Percentiles rank a stretch among this genome's conserved stretches.
Evolutionary conservation across 2,329 filamentous ascomycete genomes (phyloP).

Genomic region (Fusarium drepaniforme): DNA sequence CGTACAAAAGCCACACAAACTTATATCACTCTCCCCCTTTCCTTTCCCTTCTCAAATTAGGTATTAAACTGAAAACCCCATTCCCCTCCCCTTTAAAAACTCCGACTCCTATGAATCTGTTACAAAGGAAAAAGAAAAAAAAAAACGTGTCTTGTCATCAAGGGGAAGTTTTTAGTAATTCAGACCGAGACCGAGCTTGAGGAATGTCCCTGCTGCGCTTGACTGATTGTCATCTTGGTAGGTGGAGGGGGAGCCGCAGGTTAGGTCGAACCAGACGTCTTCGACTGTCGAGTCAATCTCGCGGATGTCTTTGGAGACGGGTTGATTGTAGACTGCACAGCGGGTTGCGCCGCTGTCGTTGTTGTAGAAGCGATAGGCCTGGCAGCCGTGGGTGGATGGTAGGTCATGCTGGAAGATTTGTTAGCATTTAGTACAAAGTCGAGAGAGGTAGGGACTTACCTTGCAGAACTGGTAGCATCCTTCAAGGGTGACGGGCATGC

Average conservation of each 20-base stretch:
- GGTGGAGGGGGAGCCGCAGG: conserved; percentile 50
- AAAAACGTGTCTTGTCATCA: conserved; percentile 10
- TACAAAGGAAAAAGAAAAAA: conserved; percentile 27
- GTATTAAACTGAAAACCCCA: conserved; percentile 22
- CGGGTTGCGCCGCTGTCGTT: conserved; percentile 47
- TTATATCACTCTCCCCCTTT: conserved; percentile 11
- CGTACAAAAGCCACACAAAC: conserved; percentile 5
- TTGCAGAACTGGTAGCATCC: conserved; percentile 58
- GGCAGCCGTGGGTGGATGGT: conserved; percentile 48
- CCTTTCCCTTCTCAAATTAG: conserved; percentile 23
- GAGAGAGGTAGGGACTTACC: conserved; percentile 39
- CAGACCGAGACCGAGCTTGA: conserved; percentile 15
- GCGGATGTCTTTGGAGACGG: conserved; percentile 46
- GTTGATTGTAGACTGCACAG: conserved; percentile 52
- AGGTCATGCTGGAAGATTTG: conserved; percentile 45
- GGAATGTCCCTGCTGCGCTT: background rate
- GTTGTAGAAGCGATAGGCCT: conserved; percentile 52
- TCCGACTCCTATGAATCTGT: conserved; percentile 26
- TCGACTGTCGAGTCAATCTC: conserved; percentile 46
- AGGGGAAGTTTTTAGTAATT: conserved; percentile 1
- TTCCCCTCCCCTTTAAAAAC: conserved; percentile 9
- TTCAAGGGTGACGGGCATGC: conserved; percentile 51
- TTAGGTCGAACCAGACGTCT: conserved; percentile 52
- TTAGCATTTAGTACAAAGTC: background rate
- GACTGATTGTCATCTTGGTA: background rate